These are phyloP conservation scores for Dioscorea dumetorum DNA, from an alignment of 106 monocot genomes.

Conservation along the genomic window DNA sequence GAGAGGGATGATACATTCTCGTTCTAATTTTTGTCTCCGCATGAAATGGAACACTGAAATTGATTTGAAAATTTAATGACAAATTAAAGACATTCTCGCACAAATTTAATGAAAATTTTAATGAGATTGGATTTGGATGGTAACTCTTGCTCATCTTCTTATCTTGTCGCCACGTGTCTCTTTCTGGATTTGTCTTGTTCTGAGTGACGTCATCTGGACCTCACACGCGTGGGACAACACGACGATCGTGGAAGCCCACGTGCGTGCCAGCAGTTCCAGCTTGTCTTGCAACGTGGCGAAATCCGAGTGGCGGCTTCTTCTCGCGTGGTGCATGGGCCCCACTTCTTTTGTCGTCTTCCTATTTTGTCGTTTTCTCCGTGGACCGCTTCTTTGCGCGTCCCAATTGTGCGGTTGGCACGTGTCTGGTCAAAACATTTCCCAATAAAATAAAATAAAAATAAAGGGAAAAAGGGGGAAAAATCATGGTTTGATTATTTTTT, in stretches of 20 bases:
- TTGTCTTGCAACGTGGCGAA: neutral
- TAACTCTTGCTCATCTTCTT: too few relatives aligned
- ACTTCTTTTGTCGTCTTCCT: neutral
- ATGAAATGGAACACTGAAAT: neutral
- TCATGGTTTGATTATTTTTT: neutral
- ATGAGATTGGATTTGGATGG: too few relatives aligned
- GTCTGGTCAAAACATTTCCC: neutral
- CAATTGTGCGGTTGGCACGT: neutral
- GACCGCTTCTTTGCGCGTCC: neutral
- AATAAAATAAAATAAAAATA: too few relatives aligned
- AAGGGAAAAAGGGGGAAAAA: neutral
- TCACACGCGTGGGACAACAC: neutral
- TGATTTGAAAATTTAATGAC: neutral
- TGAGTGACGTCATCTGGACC: neutral
- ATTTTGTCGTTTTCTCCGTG: neutral
- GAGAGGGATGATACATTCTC: neutral
- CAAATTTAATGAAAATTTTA: neutral
- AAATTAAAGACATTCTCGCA: too few relatives aligned
- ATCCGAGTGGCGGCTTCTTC: neutral
- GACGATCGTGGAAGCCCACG: neutral
- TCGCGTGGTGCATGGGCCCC: neutral
- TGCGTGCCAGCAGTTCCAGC: neutral
- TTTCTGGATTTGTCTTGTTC: neutral
- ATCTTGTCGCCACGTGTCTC: neutral
- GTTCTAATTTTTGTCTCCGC: neutral